These are phyloP conservation scores for Kodamaea kaohsiungensis DNA, from an alignment of 805 yeast species.

Conservation along the genomic window DNA sequence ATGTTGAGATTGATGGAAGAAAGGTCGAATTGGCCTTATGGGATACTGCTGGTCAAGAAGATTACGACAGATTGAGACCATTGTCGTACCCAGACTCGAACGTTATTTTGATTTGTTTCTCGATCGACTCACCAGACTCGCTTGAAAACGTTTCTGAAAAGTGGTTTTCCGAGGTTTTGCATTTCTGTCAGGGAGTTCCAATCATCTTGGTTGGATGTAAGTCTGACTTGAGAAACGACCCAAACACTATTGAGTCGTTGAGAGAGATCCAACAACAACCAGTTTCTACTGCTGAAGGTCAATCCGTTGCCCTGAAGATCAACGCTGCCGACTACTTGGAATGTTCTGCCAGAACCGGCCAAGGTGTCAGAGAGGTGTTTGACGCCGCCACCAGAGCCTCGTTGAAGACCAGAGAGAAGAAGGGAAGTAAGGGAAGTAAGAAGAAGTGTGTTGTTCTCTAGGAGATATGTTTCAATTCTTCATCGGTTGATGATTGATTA, in stretches of 20 bases:
- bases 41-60: constrained; percentile 87
- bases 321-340: constrained; percentile 36
- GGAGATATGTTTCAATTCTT: neutral
- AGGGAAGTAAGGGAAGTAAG: constrained; percentile 29
- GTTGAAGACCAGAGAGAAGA: constrained; percentile 29
- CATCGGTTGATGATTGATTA: neutral
- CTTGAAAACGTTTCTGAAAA: constrained; percentile 37
- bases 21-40: constrained; percentile 52
- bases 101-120: constrained; percentile 40
- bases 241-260: constrained; percentile 26
- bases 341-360: constrained; percentile 37
- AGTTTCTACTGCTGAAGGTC: constrained; percentile 25
- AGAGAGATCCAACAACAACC: constrained; percentile 26
- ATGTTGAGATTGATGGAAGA: constrained; percentile 66
- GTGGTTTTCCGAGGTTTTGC: constrained; percentile 45
- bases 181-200: constrained; percentile 38
- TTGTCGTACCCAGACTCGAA: constrained; percentile 42
- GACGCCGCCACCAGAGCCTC: constrained; percentile 33
- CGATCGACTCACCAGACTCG: constrained; percentile 31
- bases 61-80: constrained; percentile 58
- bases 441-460: constrained; percentile 30
- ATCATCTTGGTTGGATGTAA: constrained; percentile 39
- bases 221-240: constrained; percentile 35
- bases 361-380: constrained; percentile 32
- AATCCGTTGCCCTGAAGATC: constrained; percentile 28